Percentiles rank a stretch among this genome's conserved stretches.
These are phyloP conservation scores for Mentha longifolia DNA, from an alignment of 257 asterid genomes.

Conservation along the genomic window DNA sequence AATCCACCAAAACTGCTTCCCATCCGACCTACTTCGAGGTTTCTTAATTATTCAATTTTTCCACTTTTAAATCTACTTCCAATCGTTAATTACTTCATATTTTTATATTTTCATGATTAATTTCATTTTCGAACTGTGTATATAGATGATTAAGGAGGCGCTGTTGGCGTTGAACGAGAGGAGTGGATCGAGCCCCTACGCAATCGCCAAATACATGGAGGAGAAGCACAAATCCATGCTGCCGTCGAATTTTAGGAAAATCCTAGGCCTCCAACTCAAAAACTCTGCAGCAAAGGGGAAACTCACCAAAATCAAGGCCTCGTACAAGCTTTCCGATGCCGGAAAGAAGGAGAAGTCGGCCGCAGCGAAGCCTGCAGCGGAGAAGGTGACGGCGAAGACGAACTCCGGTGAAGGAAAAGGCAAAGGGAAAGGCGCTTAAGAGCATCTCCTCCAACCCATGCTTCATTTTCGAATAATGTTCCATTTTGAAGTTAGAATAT, in stretches of 20 bases:
- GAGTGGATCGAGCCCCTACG: conserved; percentile 73
- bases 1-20: conserved; percentile 51
- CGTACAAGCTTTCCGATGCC: conserved; percentile 61
- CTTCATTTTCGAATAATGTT: too few relatives aligned
- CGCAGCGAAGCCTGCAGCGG: too few relatives aligned
- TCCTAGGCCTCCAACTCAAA: conserved; percentile 63
- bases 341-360: conserved; percentile 37
- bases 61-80: too few relatives aligned
- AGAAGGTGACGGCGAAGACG: too few relatives aligned
- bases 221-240: conserved; percentile 62
- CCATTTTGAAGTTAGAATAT: too few relatives aligned
- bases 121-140: neutral
- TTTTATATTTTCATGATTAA: neutral
- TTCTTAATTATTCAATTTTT: too few relatives aligned
- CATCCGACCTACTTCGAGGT: conserved; percentile 84
- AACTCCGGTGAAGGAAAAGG: conserved; percentile 52
- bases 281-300: conserved; percentile 66
- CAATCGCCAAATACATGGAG: conserved; percentile 74
- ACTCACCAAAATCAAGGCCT: conserved; percentile 69
- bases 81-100: too few relatives aligned
- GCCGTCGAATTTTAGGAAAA: conserved; percentile 74
- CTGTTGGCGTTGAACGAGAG: conserved; percentile 57
- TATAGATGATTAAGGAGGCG: conserved; percentile 89
- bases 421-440: conserved; percentile 50
- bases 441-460: too few relatives aligned